Conservation (phyloP, 2,329 filamentous ascomycete species). For the Plenodomus tracheiphilus region DNA sequence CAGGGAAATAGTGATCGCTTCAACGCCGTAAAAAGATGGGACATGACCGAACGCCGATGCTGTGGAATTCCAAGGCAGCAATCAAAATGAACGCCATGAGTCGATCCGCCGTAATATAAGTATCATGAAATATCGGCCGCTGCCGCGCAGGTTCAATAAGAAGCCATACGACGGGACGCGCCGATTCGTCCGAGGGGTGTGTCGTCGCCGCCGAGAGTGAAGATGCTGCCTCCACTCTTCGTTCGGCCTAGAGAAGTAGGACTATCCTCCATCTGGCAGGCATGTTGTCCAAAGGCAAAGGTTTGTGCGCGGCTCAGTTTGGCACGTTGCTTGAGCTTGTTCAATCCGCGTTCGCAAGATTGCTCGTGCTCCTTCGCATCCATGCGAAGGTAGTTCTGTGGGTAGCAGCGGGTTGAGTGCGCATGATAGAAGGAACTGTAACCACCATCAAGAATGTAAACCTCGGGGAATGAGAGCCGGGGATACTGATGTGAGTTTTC, state of each 20-base stretch:
- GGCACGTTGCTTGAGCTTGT: constrained; percentile 85
- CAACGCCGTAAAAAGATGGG: constrained; percentile 38
- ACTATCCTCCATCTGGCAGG: constrained; percentile 64
- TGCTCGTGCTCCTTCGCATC: constrained; percentile 85
- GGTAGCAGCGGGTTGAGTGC: constrained; percentile 80
- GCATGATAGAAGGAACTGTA: constrained; percentile 91
- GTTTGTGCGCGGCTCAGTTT: constrained; percentile 88
- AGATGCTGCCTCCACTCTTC: constrained; percentile 34
- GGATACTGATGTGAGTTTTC: constrained; percentile 87
- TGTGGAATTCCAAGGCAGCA: constrained; percentile 36
- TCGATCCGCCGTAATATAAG: constrained; percentile 40
- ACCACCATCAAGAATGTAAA: constrained; percentile 95
- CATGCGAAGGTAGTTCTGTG: constrained; percentile 97
- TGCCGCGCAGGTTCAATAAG: constrained; percentile 36
- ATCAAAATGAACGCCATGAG: constrained; percentile 42
- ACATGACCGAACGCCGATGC: constrained; percentile 40
- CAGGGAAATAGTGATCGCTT: constrained; percentile 39
- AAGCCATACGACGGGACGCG: constrained; percentile 43
- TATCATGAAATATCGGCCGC: constrained; percentile 38
- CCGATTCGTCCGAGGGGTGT: constrained; percentile 39
- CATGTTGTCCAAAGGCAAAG: constrained; percentile 85
- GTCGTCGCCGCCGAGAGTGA: constrained; percentile 37
- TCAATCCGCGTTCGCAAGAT: constrained; percentile 93
- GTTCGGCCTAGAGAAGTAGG: constrained; percentile 53
- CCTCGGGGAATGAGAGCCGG: constrained; percentile 87